phyloP scores from a whole-genome alignment of 768 basidiomycete genomes.

The Daedaleopsis sinensis region DNA sequence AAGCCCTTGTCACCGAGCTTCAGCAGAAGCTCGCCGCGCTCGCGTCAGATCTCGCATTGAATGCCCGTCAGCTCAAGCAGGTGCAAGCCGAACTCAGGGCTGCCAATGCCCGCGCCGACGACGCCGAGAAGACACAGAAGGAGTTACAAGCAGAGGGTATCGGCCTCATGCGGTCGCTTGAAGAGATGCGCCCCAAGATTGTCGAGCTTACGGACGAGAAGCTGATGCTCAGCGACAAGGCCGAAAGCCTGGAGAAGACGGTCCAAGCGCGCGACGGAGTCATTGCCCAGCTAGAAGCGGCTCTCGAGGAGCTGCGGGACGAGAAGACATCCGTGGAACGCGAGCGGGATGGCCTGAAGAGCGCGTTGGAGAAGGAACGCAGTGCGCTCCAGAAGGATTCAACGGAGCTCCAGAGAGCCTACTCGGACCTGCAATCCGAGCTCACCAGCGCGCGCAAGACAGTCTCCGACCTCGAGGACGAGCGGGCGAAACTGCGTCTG shows the following conservation, averaged over 20 bases:
- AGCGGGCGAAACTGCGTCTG: constrained; percentile 63
- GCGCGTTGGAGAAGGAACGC: constrained; percentile 12
- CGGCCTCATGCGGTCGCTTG: constrained; percentile 76
- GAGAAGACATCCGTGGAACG: constrained; percentile 50
- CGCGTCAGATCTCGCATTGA: constrained; percentile 53
- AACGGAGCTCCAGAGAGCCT: constrained; percentile 64
- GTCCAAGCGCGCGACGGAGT: constrained; percentile 56
- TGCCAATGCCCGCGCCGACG: constrained; percentile 69
- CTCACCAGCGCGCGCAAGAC: constrained; percentile 56
- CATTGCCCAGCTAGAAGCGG: constrained; percentile 64
- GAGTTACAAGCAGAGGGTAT: constrained; percentile 79
- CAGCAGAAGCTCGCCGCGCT: constrained; percentile 63
- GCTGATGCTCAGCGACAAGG: constrained; percentile 67
- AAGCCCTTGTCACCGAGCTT: constrained; percentile 51
- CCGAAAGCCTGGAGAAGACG: constrained; percentile 56
- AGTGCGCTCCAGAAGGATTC: constrained; percentile 39
- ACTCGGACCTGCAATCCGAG: constrained; percentile 62
- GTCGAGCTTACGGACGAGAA: constrained; percentile 77
- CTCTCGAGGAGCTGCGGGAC: constrained; percentile 56
- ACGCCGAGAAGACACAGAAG: constrained; percentile 71
- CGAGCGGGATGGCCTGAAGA: constrained; percentile 37
- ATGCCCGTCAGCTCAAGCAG: constrained; percentile 59
- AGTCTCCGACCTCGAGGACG: constrained; percentile 62
- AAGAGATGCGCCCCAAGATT: constrained; percentile 86
- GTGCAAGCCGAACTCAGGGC: constrained; percentile 66